Evolutionary conservation across 1,139 yeast genomes (phyloP).

Genomic region (Candida dubliniensis): DNA sequence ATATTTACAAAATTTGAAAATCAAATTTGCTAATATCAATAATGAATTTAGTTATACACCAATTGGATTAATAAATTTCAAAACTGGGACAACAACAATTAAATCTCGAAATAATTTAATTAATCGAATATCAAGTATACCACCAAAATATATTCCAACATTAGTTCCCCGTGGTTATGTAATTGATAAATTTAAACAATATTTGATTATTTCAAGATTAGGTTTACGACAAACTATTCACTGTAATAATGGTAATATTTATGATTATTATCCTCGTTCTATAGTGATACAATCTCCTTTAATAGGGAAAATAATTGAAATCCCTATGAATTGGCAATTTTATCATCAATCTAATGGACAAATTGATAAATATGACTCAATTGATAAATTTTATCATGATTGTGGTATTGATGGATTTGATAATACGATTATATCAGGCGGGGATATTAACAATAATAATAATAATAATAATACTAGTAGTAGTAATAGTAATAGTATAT

Average conservation of each 20-base stretch:
- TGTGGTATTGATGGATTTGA: not conserved
- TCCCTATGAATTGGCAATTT: conserved; percentile 4
- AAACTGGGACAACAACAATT: conserved; percentile 7
- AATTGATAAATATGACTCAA: not conserved
- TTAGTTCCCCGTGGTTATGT: conserved; percentile 10
- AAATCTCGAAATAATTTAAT: not conserved
- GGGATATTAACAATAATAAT: too few relatives aligned
- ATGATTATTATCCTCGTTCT: not conserved
- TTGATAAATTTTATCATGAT: not conserved
- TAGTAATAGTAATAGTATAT: not conserved
- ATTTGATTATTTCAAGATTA: conserved; percentile 7
- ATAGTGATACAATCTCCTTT: conserved; percentile 5
- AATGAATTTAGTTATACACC: conserved; percentile 1
- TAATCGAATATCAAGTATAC: not conserved
- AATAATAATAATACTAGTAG: too few relatives aligned
- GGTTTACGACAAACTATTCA: not conserved
- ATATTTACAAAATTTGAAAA: not conserved
- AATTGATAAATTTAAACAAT: conserved; percentile 3
- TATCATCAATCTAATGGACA: not conserved
- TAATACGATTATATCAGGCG: not conserved
- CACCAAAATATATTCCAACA: conserved; percentile 6
- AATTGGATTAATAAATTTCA: conserved; percentile 9
- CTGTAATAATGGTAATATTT: not conserved
- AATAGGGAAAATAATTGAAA: conserved; percentile 5
- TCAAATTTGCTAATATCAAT: not conserved